Base-by-base conservation (phyloP, 129 eudicot species). In the Centrapalus pauciflorus region DNA sequence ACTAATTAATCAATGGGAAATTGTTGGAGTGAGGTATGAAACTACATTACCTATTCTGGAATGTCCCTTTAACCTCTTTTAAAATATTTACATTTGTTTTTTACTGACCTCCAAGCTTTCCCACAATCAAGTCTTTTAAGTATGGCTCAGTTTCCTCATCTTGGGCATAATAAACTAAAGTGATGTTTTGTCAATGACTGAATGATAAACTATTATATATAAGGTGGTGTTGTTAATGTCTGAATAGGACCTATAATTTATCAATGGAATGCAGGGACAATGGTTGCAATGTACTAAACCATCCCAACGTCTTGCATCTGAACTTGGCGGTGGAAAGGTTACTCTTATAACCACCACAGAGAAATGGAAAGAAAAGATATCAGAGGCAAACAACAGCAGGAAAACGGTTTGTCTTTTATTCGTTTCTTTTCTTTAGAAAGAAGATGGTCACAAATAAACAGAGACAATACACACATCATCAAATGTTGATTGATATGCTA, bases 301-400 rank as follows among this genome's bases (percentile, higher is more conserved):
- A 24, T 12, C 14, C 3, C 26, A 62, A 49, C 52, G 8, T 57
- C 52, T 67, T 23, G 57, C 51, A 20, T 71, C 66, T 41, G 76
- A 62, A 43, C 69, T 77, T 38, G 78, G 62, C 0, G 69, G 83
- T 38, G 79, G 79, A 63, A 82, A 77, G 21, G 81, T 85, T 33
- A 66, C 55, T n/a, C 73, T 69, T 27, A 38, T 85, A 30, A 76
- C 71, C 43, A 66, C 82, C 49, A 70, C 55, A 32, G 65, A 50
- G 20, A 61, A 43, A 71, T 85, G 92, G 88, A 88, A 85, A 61
- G 80, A 82, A 50, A 82, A 79, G 67, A 34, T 71, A 35, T 48
- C 88, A 16, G 81, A 82, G 54, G 83, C 92, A 37, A 82, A 55
- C n/a, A 50, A 55, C 28, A 65, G 59, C 34, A 66, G 70, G 14